phyloP scores from a whole-genome alignment of 2,329 filamentous ascomycete species.

The Arachnopeziza araneosa region DNA sequence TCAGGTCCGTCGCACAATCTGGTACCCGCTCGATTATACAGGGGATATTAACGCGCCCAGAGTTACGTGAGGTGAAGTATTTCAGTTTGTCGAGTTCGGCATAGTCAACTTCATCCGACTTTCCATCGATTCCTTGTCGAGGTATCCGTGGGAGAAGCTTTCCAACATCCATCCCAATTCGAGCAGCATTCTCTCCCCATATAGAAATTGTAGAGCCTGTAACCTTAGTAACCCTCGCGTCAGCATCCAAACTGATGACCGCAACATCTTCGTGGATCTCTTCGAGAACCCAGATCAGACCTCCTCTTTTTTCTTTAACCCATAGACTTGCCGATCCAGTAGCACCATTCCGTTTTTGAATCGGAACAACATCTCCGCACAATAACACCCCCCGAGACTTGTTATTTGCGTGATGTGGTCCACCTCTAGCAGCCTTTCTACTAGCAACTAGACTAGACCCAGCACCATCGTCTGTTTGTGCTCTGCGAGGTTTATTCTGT shows the following conservation, averaged over 20 bases:
- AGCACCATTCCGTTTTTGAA: slow-evolving; percentile 88
- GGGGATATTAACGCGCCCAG: slow-evolving; percentile 74
- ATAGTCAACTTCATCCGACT: slow-evolving; percentile 71
- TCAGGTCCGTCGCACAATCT: slow-evolving; percentile 61
- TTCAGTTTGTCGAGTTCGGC: slow-evolving; percentile 64
- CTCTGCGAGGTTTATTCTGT: slow-evolving; percentile 42
- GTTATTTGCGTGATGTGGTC: slow-evolving; percentile 53
- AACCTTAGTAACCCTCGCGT: slow-evolving; percentile 64
- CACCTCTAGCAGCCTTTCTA: slow-evolving; percentile 44
- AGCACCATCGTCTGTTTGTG: slow-evolving; percentile 60
- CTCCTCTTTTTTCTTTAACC: slow-evolving; percentile 95
- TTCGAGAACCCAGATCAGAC: slow-evolving; percentile 95
- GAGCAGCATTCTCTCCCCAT: slow-evolving; percentile 69
- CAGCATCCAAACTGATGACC: slow-evolving; percentile 68
- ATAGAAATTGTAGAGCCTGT: slow-evolving; percentile 77
- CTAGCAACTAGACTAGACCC: slow-evolving; percentile 38
- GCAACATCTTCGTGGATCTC: slow-evolving; percentile 95
- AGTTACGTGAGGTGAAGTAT: slow-evolving; percentile 81
- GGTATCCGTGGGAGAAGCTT: slow-evolving; percentile 78
- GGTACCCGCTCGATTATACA: slow-evolving; percentile 71
- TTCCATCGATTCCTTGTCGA: slow-evolving; percentile 64
- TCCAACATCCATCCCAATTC: slow-evolving; percentile 67
- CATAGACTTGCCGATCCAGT: slow-evolving; percentile 91
- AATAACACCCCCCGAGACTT: slow-evolving; percentile 85
- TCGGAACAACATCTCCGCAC: slow-evolving; percentile 96